These are phyloP conservation scores for Nicotiana obtusifolia DNA, from an alignment of 257 asterid genomes.

Conservation along the genomic window DNA sequence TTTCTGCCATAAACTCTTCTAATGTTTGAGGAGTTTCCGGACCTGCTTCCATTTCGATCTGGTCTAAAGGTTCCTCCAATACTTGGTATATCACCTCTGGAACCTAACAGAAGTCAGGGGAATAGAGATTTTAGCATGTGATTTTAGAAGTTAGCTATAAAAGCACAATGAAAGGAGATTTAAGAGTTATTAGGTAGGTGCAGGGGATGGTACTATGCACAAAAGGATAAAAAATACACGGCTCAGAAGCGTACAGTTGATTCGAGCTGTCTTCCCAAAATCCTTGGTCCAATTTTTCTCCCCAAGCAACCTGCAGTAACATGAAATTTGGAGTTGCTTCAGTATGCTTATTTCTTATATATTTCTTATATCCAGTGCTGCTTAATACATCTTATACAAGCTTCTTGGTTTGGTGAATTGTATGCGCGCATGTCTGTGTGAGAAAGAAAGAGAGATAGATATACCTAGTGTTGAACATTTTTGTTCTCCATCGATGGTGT, in stretches of 20 bases:
- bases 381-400: background rate
- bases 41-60: constrained; percentile 28
- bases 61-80: constrained; percentile 51
- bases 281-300: constrained; percentile 59
- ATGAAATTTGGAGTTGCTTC: constrained; percentile 3
- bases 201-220: background rate
- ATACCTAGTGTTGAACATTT: constrained; percentile 59
- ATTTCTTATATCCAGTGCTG: background rate
- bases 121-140: background rate
- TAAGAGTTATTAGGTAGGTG: background rate
- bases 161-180: background rate
- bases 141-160: background rate
- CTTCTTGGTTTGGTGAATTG: background rate
- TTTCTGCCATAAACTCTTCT: constrained; percentile 56
- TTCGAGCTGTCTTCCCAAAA: constrained; percentile 53
- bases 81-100: constrained; percentile 85
- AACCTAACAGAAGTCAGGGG: constrained; percentile 39
- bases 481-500: constrained; percentile 51
- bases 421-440: too few relatives aligned
- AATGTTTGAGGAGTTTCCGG: constrained; percentile 50
- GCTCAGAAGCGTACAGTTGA: constrained; percentile 34
- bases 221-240: background rate
- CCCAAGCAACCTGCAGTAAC: constrained; percentile 56
- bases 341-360: background rate
- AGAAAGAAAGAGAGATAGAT: background rate